Conservation (phyloP, 768 basidiomycete species). For the Phaeotremella fagi region DNA sequence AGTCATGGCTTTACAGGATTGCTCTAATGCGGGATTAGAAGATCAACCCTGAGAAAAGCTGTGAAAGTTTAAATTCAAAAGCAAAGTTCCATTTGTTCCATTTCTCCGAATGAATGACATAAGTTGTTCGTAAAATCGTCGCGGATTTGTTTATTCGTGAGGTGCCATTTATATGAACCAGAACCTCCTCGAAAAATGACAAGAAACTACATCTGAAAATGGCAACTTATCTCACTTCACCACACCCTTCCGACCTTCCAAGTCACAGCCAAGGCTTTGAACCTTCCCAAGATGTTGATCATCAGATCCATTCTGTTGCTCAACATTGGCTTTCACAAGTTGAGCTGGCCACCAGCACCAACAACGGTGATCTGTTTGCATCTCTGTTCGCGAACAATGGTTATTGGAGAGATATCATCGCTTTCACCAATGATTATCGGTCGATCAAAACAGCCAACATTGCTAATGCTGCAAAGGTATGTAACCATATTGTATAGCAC, state of each 20-base stretch:
- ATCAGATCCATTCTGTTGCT: constrained; percentile 28
- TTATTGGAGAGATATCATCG: constrained; percentile 33
- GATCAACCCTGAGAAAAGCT: too few relatives aligned
- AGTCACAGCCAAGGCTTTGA: constrained; percentile 25
- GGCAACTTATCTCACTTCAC: constrained; percentile 11
- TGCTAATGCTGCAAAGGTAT: constrained; percentile 29
- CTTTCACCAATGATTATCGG: constrained; percentile 34
- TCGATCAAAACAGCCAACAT: constrained; percentile 28
- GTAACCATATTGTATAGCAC: neutral
- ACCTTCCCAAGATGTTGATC: constrained; percentile 22
- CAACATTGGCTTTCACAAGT: constrained; percentile 32
- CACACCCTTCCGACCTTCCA: constrained; percentile 23
- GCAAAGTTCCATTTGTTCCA: too few relatives aligned
- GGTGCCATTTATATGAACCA: too few relatives aligned
- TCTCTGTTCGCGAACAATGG: constrained; percentile 27
- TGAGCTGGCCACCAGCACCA: constrained; percentile 13
- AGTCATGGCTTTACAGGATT: too few relatives aligned
- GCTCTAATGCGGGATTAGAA: too few relatives aligned
- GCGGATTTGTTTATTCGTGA: too few relatives aligned
- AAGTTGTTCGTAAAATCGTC: too few relatives aligned
- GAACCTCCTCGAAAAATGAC: too few relatives aligned
- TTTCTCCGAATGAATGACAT: too few relatives aligned
- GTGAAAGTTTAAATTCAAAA: too few relatives aligned
- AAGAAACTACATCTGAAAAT: neutral
- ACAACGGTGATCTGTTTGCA: constrained; percentile 22